phyloP scores from a whole-genome alignment of 1,284 basidiomycete genomes.

The Crepidotus sp. region DNA sequence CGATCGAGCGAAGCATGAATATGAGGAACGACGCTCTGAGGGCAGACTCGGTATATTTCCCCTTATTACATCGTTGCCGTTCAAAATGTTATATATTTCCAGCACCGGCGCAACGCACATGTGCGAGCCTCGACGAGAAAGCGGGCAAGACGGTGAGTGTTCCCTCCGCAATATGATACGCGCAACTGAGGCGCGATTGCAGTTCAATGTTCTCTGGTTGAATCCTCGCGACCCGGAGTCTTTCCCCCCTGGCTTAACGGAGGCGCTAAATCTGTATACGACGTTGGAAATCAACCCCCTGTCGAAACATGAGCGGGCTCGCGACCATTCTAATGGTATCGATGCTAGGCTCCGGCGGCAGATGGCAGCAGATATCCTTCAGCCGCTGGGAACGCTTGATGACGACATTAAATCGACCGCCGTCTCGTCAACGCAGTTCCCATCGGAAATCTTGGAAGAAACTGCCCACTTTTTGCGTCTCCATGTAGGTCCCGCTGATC shows the following conservation, averaged over 20 bases:
- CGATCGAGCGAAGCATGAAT: slow-evolving; percentile 58
- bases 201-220: slow-evolving; percentile 77
- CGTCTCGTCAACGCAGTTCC: slow-evolving; percentile 30
- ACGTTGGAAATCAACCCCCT: slow-evolving; percentile 23
- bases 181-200: slow-evolving; percentile 2
- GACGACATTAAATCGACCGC: slow-evolving; percentile 24
- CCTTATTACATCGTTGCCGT: slow-evolving; percentile 3
- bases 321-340: slow-evolving; percentile 25
- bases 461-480: slow-evolving; percentile 58
- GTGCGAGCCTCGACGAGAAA: slow-evolving; percentile 62
- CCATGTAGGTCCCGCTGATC: slow-evolving; percentile 22
- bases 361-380: slow-evolving; percentile 63
- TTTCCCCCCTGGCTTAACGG: slow-evolving; percentile 56
- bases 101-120: slow-evolving; percentile 61
- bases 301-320: slow-evolving; percentile 20
- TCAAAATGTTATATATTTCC: slow-evolving; percentile 2
- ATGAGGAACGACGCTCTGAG: slow-evolving; percentile 65
- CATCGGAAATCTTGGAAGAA: slow-evolving; percentile 54
- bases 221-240: slow-evolving; percentile 54
- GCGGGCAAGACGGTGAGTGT: slow-evolving; percentile 50
- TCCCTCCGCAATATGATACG: slow-evolving; percentile 12
- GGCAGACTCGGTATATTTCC: slow-evolving; percentile 40
- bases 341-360: slow-evolving; percentile 50
- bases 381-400: slow-evolving; percentile 33
- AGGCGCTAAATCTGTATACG: slow-evolving; percentile 41